These are phyloP conservation scores for Fragaria ananassa DNA, from an alignment of 306 rosid species.

Conservation along the genomic window DNA sequence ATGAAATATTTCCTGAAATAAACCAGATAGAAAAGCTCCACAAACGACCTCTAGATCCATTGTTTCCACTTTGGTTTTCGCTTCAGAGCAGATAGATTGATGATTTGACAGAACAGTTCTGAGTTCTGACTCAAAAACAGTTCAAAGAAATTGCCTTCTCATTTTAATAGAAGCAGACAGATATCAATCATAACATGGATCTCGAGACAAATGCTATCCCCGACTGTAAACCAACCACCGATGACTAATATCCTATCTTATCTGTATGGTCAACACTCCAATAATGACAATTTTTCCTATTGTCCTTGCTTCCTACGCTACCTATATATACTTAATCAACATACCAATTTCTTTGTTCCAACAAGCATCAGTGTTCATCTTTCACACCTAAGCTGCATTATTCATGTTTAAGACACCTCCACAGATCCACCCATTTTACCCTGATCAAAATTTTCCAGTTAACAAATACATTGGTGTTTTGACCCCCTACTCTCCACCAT, in stretches of 20 bases:
- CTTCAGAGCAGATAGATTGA: not conserved
- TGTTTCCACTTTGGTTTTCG: not conserved
- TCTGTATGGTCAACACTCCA: not conserved
- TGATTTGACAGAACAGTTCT: not conserved
- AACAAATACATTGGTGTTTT: too few species aligned
- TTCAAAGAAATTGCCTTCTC: not conserved
- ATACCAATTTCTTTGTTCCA: not conserved
- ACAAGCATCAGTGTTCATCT: not conserved
- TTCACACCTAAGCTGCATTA: not conserved
- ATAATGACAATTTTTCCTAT: not conserved
- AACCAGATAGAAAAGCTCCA: slow-evolving; percentile 27
- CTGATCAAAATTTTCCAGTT: not conserved
- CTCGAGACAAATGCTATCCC: not conserved
- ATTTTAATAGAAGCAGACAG: not conserved
- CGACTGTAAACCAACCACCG: not conserved
- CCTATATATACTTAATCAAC: not conserved
- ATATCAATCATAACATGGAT: not conserved
- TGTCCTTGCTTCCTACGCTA: not conserved
- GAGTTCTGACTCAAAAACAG: not conserved
- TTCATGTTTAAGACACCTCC: not conserved
- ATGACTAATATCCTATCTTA: not conserved
- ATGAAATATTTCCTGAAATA: slow-evolving; percentile 21
- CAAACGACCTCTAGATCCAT: slow-evolving; percentile 1
- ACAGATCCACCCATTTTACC: not conserved
- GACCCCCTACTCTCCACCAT: too few species aligned